Percentiles rank a stretch among this genome's conserved stretches.
Evolutionary conservation across 805 yeast genomes (phyloP).

Genomic region (Ogataea minuta): DNA sequence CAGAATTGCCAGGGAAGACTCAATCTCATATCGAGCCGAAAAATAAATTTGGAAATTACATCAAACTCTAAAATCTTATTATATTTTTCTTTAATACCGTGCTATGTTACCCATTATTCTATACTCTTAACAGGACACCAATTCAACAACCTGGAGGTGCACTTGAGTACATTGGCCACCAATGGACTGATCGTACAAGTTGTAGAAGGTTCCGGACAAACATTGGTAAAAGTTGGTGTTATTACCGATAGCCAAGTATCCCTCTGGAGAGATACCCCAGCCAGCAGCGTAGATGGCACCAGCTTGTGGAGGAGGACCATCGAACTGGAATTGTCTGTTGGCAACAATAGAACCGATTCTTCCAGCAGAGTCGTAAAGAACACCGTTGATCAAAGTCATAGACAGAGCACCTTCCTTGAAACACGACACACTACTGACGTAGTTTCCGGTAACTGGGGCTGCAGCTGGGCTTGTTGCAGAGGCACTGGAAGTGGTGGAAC

Average conservation of each 20-base stretch:
- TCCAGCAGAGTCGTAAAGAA: slow-evolving; percentile 45
- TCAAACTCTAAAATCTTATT: slow-evolving; percentile 2
- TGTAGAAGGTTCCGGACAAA: slow-evolving; percentile 55
- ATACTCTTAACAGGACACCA: slow-evolving; percentile 34
- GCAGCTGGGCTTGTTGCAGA: slow-evolving; percentile 26
- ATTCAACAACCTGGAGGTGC: slow-evolving; percentile 42
- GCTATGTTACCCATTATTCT: not conserved
- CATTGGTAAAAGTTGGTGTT: slow-evolving; percentile 50
- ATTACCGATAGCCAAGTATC: slow-evolving; percentile 50
- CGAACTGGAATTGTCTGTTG: slow-evolving; percentile 64
- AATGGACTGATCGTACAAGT: slow-evolving; percentile 50
- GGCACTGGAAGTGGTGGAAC: slow-evolving; percentile 36
- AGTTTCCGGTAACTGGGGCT: slow-evolving; percentile 14
- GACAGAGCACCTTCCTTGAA: slow-evolving; percentile 38
- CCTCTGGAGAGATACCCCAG: slow-evolving; percentile 46
- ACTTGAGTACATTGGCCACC: slow-evolving; percentile 49
- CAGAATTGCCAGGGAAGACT: slow-evolving; percentile 44
- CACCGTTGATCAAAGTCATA: slow-evolving; percentile 40
- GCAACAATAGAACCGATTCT: slow-evolving; percentile 61
- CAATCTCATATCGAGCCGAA: slow-evolving; percentile 1
- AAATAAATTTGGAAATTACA: too few relatives aligned
- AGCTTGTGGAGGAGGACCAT: slow-evolving; percentile 65
- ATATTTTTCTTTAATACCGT: not conserved
- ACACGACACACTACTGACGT: slow-evolving; percentile 35
- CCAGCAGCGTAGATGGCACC: slow-evolving; percentile 54